Conservation (phyloP, 2,329 filamentous ascomycete species). For the Alternaria sp. region DNA sequence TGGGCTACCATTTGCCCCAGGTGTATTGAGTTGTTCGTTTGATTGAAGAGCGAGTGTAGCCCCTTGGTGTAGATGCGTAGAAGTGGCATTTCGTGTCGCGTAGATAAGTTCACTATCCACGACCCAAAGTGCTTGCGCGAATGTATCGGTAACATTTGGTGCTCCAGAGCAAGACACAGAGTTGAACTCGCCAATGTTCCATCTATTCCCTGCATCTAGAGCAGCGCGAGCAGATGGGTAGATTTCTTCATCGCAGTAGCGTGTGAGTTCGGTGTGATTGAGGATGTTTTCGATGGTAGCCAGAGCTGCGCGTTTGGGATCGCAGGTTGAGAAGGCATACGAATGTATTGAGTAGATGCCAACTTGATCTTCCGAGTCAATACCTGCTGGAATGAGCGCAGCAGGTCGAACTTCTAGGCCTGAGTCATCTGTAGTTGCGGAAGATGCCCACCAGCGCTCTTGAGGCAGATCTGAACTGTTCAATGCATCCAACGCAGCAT, state of each 20-base stretch:
- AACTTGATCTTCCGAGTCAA: constrained; percentile 14
- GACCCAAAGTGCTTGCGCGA: constrained; percentile 24
- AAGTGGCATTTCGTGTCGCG: constrained; percentile 15
- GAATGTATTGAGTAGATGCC: constrained; percentile 18
- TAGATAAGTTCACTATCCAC: constrained; percentile 21
- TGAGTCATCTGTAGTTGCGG: constrained; percentile 19
- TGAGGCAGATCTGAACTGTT: constrained; percentile 4
- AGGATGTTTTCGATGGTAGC: constrained; percentile 23
- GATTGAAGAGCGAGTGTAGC: constrained; percentile 20
- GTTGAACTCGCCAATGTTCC: constrained; percentile 24
- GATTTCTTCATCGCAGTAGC: constrained; percentile 20
- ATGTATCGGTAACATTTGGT: constrained; percentile 22
- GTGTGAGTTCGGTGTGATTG: constrained; percentile 22
- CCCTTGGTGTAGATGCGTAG: constrained; percentile 17
- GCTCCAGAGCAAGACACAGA: constrained; percentile 18
- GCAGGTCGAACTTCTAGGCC: constrained; percentile 18
- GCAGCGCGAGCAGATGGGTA: constrained; percentile 21
- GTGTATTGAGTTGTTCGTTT: constrained; percentile 19
- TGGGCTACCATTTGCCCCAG: constrained; percentile 18
- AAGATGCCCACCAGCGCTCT: constrained; percentile 24
- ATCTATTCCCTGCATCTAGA: constrained; percentile 9
- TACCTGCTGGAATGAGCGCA: constrained; percentile 20
- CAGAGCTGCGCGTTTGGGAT: constrained; percentile 6
- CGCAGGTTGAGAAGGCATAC: constrained; percentile 18
- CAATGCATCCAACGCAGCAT: constrained; percentile 7